phyloP scores from a whole-genome alignment of 768 basidiomycete species.

The Collybia mongolica region DNA sequence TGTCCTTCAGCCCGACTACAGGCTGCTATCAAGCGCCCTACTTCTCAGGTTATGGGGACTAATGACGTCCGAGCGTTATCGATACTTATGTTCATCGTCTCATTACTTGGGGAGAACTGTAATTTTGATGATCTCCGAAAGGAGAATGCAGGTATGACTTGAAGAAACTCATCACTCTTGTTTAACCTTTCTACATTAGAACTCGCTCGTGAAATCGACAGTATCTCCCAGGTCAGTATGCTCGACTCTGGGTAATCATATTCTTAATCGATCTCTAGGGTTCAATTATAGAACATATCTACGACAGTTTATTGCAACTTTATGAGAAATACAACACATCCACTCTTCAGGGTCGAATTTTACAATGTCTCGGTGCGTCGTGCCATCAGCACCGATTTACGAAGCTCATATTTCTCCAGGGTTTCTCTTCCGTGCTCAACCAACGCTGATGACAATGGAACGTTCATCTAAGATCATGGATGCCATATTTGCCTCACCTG shows the following conservation, averaged over 20 bases:
- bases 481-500: slow-evolving; percentile 72
- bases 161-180: no score
- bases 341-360: slow-evolving; percentile 63
- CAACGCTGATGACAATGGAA: slow-evolving; percentile 84
- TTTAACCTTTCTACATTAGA: slow-evolving; percentile 28
- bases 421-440: slow-evolving; percentile 90
- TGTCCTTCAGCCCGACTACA: slow-evolving; percentile 55
- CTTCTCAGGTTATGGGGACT: slow-evolving; percentile 35
- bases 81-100: slow-evolving; percentile 80
- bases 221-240: slow-evolving; percentile 50
- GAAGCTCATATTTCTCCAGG: slow-evolving; percentile 41
- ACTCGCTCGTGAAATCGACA: slow-evolving; percentile 54
- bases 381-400: background rate
- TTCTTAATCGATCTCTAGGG: slow-evolving; percentile 35
- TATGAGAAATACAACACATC: slow-evolving; percentile 64
- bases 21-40: slow-evolving; percentile 48
- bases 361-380: slow-evolving; percentile 81
- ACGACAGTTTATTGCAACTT: slow-evolving; percentile 65
- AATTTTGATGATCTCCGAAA: slow-evolving; percentile 76
- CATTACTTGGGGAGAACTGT: slow-evolving; percentile 86
- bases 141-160: slow-evolving; percentile 55
- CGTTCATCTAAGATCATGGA: slow-evolving; percentile 87
- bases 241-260: background rate
- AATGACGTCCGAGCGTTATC: slow-evolving; percentile 56
- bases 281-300: slow-evolving; percentile 83